phyloP scores from a whole-genome alignment of 129 eudicot genomes.

The Heracleum sosnowskyi region DNA sequence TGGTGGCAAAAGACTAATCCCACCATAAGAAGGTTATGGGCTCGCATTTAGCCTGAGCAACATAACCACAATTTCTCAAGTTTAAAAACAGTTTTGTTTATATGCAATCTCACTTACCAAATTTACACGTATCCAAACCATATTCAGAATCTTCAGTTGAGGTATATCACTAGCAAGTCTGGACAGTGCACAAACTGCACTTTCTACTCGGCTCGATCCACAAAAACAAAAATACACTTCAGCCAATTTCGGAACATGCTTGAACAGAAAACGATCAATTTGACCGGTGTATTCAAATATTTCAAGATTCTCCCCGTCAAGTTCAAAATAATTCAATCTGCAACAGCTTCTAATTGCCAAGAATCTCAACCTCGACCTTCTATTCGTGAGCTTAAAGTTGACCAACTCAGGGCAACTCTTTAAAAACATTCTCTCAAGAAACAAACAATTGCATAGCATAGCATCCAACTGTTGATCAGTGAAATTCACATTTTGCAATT shows the following conservation, averaged over 20 bases:
- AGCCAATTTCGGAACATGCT: slow-evolving; percentile 17
- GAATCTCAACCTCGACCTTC: slow-evolving; percentile 9
- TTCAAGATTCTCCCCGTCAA: slow-evolving; percentile 12
- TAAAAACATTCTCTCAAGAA: slow-evolving; percentile 16
- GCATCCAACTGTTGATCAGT: slow-evolving; percentile 16
- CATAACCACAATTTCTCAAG: background rate
- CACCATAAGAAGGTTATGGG: background rate
- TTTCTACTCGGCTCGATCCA: slow-evolving; percentile 4
- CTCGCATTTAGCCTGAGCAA: background rate
- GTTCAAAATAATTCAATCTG: slow-evolving; percentile 2
- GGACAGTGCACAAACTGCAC: slow-evolving; percentile 11
- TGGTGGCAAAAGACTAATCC: background rate
- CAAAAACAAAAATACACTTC: slow-evolving; percentile 14
- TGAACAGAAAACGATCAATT: slow-evolving; percentile 9
- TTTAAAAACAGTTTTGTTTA: background rate
- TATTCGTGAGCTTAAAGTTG: slow-evolving; percentile 1
- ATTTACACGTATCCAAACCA: slow-evolving; percentile 3
- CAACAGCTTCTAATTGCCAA: slow-evolving; percentile 16
- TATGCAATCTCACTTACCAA: slow-evolving; percentile 8
- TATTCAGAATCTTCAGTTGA: slow-evolving; percentile 14
- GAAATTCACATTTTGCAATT: slow-evolving; percentile 6
- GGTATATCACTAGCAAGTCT: slow-evolving; percentile 22
- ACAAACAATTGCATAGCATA: slow-evolving; percentile 8
- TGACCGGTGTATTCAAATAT: slow-evolving; percentile 14
- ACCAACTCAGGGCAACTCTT: slow-evolving; percentile 14